phyloP scores from a whole-genome alignment of 495 filamentous ascomycete genomes.

The Thermothielavioides terrestris region DNA sequence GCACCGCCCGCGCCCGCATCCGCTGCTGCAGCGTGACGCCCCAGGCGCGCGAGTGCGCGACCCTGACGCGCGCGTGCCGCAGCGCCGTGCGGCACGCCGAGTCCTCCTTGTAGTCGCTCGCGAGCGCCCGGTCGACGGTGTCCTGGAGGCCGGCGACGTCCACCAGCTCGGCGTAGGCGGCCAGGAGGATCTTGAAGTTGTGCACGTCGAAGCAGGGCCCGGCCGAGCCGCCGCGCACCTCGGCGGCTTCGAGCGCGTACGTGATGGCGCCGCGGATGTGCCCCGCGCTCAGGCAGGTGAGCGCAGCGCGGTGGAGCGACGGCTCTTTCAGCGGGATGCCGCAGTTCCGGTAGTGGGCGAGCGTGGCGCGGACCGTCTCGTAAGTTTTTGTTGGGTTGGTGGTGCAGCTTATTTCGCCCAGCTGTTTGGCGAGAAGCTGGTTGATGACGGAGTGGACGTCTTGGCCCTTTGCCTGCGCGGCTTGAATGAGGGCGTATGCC shows the following conservation, averaged over 20 bases:
- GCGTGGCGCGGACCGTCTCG: neutral
- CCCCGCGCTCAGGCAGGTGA: conserved; percentile 21
- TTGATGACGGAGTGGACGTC: conserved; percentile 29
- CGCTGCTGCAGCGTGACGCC: neutral
- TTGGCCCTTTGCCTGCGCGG: conserved; percentile 24
- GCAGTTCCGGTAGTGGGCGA: conserved; percentile 9
- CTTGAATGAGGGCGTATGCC: conserved; percentile 27
- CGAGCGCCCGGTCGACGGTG: conserved; percentile 21
- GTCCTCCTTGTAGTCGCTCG: conserved; percentile 25
- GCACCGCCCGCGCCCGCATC: neutral
- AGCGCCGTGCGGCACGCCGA: conserved; percentile 21
- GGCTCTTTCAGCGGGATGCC: conserved; percentile 20
- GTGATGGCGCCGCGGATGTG: conserved; percentile 26
- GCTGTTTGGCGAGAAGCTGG: conserved; percentile 19
- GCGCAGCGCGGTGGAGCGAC: conserved; percentile 33
- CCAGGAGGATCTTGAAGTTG: conserved; percentile 34
- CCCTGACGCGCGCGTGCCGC: conserved; percentile 21
- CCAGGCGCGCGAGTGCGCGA: conserved; percentile 1
- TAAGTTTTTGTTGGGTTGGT: neutral
- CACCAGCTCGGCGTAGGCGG: conserved; percentile 27
- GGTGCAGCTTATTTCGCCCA: conserved; percentile 9
- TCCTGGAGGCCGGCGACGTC: conserved; percentile 27
- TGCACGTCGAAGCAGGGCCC: conserved; percentile 28
- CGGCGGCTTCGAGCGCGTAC: conserved; percentile 27
- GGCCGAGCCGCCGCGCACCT: conserved; percentile 7